Evolutionary conservation across 345 rosid genomes (phyloP), one percentile per base, ranked within the genome.

Genomic region (Populus nigra): DNA sequence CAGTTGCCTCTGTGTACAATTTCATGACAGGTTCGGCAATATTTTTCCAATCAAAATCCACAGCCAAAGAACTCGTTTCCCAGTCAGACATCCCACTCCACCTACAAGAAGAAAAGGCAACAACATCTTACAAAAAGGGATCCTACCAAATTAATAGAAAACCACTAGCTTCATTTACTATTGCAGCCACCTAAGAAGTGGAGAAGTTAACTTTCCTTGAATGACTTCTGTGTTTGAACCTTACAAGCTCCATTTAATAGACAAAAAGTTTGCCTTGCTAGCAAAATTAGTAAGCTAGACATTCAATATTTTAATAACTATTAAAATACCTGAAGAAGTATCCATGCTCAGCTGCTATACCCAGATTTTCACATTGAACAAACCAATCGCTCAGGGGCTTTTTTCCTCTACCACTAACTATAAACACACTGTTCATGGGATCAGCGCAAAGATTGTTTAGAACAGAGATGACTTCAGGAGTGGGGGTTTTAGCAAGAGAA

Each of bases 1-100:
- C 93, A 0, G 93, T 90, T 43, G 91, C 71, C 68, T 90, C 93
- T 5, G 91, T 85, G 72, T 90, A 90, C n/a, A 80, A 72, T 72
- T 72, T 80, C 87, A 90, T 87, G 23, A 90, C 89, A 62, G 93
- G 93, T 73, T 83, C 89, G 15, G 83, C 89, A 5, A 82, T 76
- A 22, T 31, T 90, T 83, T 87, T 90, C 93, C 93, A 90, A 38
- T 82, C 89, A 74, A 87, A 86, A 82, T 90, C 88, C 41, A 45
- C 70, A 18, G 76, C 81, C 8, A 84, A 59, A 38, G 78, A 65
- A 78, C 86, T 77, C 12, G 82, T 88, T 79, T 88, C 91, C 93
- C 93, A 90, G 16, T 81, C 78, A 35, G 85, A 84, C 45, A 69
- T 71, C 77, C 71, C 84, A 62, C 47, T 88, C 93, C 91, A 88